Base-by-base conservation (phyloP, 371 early-diverging fungal genomes). In the Lichtheimia ornata region DNA sequence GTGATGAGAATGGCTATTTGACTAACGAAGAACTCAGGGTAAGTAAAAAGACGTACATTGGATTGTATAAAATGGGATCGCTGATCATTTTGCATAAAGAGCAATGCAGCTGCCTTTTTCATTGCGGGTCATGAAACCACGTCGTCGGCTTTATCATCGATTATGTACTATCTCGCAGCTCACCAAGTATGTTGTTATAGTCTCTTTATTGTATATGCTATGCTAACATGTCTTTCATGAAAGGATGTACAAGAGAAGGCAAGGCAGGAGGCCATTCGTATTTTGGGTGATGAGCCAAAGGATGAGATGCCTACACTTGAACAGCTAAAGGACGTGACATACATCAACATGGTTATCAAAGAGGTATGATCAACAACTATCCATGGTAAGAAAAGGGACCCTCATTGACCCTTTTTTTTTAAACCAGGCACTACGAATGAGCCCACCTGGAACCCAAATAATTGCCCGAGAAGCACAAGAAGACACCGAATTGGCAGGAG, bases 241-340 rank as follows among this genome's bases (percentile, higher is more conserved):
- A 59, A 75, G 75, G 72, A 79, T 22, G 56, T 79, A 40, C 83
- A 87, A 69, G 65, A 76, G 11, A 65, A 63, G 44, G 77, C 82
- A 22, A 70, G 81, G 44, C 63, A 77, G 24, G 84, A 84, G 41
- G 83, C 84, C 6, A 61, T 84, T 57, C 45, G 47, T 13, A 59
- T 84, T 3, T 53, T 88, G 18, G 86, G 85, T 20, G 81, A 82
- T 51, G 64, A 30, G 9, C 67, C 70, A 17, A 55, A 67, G 42
- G 82, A 79, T 53, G 56, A 61, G 1, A 63, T 73, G 17, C 85
- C 81, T 14, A 76, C 79, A 4, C 14, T 44, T 2, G 61, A 61
- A 18, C 54, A 61, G 28, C 27, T 45, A 53, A 50, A 41, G 17
- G 14, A 54, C 2, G 25, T 61, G 18, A 15, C 40, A 13, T 61